Evolutionary conservation across 2,329 filamentous ascomycete genomes (phyloP), one percentile per base, ranked within the genome.

Genomic region (Xylaria sp.): DNA sequence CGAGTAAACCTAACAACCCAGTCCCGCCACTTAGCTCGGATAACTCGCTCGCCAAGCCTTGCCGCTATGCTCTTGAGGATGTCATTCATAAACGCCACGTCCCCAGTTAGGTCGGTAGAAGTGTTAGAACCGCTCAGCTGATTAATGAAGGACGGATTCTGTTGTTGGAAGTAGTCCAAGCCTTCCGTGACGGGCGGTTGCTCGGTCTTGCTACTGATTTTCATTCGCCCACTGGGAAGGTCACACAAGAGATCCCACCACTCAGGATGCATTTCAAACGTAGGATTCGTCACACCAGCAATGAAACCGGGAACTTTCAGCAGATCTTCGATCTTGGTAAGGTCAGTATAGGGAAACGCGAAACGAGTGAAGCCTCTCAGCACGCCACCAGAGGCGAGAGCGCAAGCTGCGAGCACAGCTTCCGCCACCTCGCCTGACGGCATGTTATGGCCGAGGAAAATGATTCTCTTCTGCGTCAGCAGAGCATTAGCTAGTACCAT

Each of bases 221-320:
- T 97, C 85, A 99, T 94, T 51, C 94, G 90, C 10, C 96, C 96
- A 1, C 91, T 95, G 0, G 94, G 92, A 50, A 99, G 84, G 80
- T 99, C 96, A 80, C 96, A 99, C 13, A 99, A 86, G 10, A 99
- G 82, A 80, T 99, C 96, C 96, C 96, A 99, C 96, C 96, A 99
- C 78, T 98, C 94, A 0, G 92, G 93, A 76, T 98, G 95, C 76
- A 94, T 90, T 70, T 95, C 94, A 79, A 99, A 99, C 0, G 94
- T 95, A 5, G 96, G 96, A 78, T 99, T 99, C 1, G 95, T 99
- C 48, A 99, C 96, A 66, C 96, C 96, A 2, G 96, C 96, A 75
- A 99, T 97, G 81, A 99, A 99, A 1, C 96, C 96, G 6, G 96
- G 95, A 0, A 99, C 96, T 75, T 97, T 95, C 57, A 99, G 86